Base-by-base conservation (phyloP, 2,329 filamentous ascomycete genomes). In the Didymella arachidicola region DNA sequence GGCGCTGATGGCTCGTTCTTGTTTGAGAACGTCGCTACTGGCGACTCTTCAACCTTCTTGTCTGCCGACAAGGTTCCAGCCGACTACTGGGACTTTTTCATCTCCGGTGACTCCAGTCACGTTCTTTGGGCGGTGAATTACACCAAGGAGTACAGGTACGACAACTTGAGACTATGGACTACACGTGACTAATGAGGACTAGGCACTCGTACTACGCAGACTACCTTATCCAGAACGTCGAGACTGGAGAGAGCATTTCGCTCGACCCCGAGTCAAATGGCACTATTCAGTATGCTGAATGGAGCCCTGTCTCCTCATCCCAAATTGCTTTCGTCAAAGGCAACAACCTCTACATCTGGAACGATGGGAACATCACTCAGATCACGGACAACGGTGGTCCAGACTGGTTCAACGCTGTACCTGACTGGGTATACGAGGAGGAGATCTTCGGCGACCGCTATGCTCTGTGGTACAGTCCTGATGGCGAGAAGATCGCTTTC, bases 191-290 rank as follows among this genome's bases (percentile, higher is more conserved):
- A 34, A 59, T 27, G 4, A 26, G 22, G 7, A 8, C 25, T 4
- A 85, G 88, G 1, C 79, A 89, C 75, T 88, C 87, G 6, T 90
- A 87, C 74, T 87, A 87, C 70, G 84, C 88, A 32, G 83, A 90
- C 70, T 91, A 90, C 72, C 82, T 85, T 43, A 77, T 91, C 19
- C 82, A 88, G 45, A 84, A 90, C 62, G 82, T 89, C 11, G 79
- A 79, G n/a, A 84, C 81, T 0, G 86, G 86, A 25, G 72, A 82
- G 53, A 78, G 82, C 1, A 79, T 80, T 3, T 81, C 87, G 0
- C 78, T 91, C 0, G 82, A 87, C 0, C 77, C 81, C 0, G 84
- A 86, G 56, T 87, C 89, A 61, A 79, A 73, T 1, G 87, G 86
- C 12, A 87, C 90, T 66, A 86, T 91, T 46, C 87, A 90, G 69